Evolutionary conservation across 1,139 yeast species (phyloP), one percentile per base, ranked within the genome.

Genomic region (Blastobotrys arbuscula): DNA sequence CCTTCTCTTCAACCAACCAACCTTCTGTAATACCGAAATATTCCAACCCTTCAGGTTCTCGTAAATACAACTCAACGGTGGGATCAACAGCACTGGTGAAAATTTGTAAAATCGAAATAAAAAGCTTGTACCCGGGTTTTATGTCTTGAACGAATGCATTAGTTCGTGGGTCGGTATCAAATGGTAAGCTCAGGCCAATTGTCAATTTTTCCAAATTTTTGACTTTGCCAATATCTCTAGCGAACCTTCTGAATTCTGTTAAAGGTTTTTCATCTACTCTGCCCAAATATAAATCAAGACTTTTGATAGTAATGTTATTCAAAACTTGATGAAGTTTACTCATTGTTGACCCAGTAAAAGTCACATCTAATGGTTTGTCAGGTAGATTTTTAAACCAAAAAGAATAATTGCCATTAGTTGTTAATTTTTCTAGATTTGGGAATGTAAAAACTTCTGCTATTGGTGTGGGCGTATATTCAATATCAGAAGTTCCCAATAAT

Each of bases 21-120:
- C 38, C 42, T 20, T 36, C 47, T 18, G 3, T 3, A 15, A 36
- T 9, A 8, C 47, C 47, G 15, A 20, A 12, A 19, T 36, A 15
- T 31, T 45, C 49, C 36, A 45, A 19, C 1, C 49, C 49, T 33
- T 40, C 44, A 18, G 45, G 40, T 12, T 45, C 42, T 15, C 41
- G 13, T 12, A 45, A 15, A 35, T 35, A 34, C 15, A 45, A 26
- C 23, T 45, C 36, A 16, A 7, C 35, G 23, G 2, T 15, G 5
- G 30, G 42, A 9, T 24, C 10, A 21, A 38, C 34, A 15, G 9
- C 18, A 4, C 23, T 19, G 31, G 23, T 15, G 18, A 44, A 37
- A 10, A 30, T 16, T 8, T 21, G 12, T 2, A 36, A n/a, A 28
- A 44, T 36, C n/a, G 26, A 2, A n/a, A 26, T 18, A 21, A 44